Percentiles rank a stretch among this genome's conserved stretches.
phyloP scores from a whole-genome alignment of 306 rosid genomes.

The Vigna mungo region DNA sequence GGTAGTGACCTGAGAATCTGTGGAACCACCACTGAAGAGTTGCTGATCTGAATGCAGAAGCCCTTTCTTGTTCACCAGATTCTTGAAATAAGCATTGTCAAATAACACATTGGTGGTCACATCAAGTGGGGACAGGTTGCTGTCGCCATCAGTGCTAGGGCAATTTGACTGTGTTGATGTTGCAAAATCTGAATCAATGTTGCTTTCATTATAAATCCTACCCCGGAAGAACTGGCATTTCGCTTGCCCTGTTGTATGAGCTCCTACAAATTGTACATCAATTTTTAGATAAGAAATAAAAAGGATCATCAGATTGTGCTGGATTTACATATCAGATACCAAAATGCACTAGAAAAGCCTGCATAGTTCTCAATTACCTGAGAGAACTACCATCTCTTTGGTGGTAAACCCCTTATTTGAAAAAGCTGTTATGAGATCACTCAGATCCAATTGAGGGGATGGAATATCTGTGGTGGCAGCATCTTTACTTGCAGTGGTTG shows the following conservation, averaged over 20 bases:
- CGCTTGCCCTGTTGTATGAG: constrained; percentile 78
- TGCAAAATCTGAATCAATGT: constrained; percentile 59
- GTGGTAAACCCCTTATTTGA: constrained; percentile 64
- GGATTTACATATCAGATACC: not conserved
- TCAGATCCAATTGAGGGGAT: constrained; percentile 64
- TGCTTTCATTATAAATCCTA: constrained; percentile 63
- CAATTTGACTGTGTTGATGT: constrained; percentile 62
- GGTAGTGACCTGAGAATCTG: constrained; percentile 50
- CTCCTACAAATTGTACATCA: constrained; percentile 48
- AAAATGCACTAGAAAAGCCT: too few relatives aligned
- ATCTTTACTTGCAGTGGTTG: constrained; percentile 69
- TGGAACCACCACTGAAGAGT: constrained; percentile 56
- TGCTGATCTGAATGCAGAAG: constrained; percentile 62
- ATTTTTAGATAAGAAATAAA: not conserved
- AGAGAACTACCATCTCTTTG: constrained; percentile 71
- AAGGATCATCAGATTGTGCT: not conserved
- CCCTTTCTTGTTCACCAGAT: constrained; percentile 55
- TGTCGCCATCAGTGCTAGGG: constrained; percentile 56
- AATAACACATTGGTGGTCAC: constrained; percentile 57
- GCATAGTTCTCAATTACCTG: constrained; percentile 46
- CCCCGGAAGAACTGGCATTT: constrained; percentile 64
- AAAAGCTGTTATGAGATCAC: constrained; percentile 57
- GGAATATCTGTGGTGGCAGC: constrained; percentile 69
- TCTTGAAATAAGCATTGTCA: constrained; percentile 66
- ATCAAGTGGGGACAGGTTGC: constrained; percentile 66